Evolutionary conservation across 2,329 filamentous ascomycete species (phyloP).

Genomic region (Dactylellina leptospora): DNA sequence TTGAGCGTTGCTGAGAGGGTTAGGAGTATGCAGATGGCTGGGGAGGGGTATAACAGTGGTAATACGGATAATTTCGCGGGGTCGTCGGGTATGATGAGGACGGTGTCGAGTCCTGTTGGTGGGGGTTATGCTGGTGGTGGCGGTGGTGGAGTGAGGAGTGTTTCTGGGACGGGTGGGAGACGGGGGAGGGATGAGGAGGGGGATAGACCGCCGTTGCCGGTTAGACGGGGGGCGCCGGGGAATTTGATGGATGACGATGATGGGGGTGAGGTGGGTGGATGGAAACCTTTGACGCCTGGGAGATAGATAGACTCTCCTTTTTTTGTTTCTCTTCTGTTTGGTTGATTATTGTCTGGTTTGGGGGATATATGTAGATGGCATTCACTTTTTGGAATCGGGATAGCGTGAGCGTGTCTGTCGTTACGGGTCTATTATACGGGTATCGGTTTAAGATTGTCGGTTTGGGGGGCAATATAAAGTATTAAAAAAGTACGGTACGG

Average conservation of each 20-base stretch:
- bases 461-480: too few species aligned
- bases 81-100: conserved; percentile 15
- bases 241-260: conserved; percentile 44
- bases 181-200: conserved; percentile 2
- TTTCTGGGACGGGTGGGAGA: conserved; percentile 4
- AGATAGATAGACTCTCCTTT: conserved; percentile 9
- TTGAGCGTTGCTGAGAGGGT: conserved; percentile 37
- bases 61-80: too few species aligned
- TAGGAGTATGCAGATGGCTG: conserved; percentile 34
- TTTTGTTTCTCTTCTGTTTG: background rate
- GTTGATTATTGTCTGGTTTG: background rate
- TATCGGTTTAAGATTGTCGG: too few species aligned
- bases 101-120: conserved; percentile 27
- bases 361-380: conserved; percentile 7
- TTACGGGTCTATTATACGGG: conserved; percentile 2
- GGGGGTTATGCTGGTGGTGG: background rate
- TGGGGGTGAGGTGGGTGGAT: conserved; percentile 25
- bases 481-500: background rate
- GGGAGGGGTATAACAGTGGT: background rate
- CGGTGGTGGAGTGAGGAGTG: conserved; percentile 13
- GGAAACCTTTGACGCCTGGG: conserved; percentile 38
- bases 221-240: background rate
- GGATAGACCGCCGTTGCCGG: conserved; percentile 30
- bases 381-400: background rate
- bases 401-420: conserved; percentile 13